Base-by-base conservation (phyloP, 345 rosid genomes). In the Camelina neglecta region DNA sequence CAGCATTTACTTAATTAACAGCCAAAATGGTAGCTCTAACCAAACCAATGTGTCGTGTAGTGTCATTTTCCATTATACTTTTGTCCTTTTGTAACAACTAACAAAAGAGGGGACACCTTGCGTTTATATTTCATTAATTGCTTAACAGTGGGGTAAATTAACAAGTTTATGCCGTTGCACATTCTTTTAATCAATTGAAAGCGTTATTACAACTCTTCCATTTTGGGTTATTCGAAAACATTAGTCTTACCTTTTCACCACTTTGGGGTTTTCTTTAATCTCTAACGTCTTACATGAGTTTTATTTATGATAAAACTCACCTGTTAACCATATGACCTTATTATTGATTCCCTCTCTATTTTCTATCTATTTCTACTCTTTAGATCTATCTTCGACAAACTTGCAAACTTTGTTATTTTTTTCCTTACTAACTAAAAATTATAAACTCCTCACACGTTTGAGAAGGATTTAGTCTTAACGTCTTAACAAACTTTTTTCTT, bases 11-110 rank as follows among this genome's bases (percentile, higher is more conserved):
- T 5, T 60, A 29, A 10, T 39, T 18, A 21, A 6, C 29, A 18
- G 21, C 62, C 42, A 65, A 9, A 29, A 16, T 31, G 42, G 53
- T 58, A 53, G 57, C 21, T 58, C 21, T 58, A 58, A 16, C 64
- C 7, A 3, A 74, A 80, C 75, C 41, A 73, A 66, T 79, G 2
- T 51, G 5, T 20, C 11, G 85, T 93, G 56, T 74, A 55, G 78
- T 91, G 75, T 83, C 93, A 0, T 88, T 86, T 75, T 93, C 93
- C 69, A 84, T 86, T 65, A 82, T 26, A 55, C 4, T 42, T 42
- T 4, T 42, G 48, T 42, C 48, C 7, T 11, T 42, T 12, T n/a
- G 48, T 90, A 87, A 26, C 71, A 38, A 8, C 36, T 90, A 87
- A 26, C 71, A 38, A 8, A 51, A 41, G 60, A 67, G 33, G 56